These are phyloP conservation scores for Sodiomyces alkalinus DNA, from an alignment of 2,329 filamentous ascomycete genomes.

Conservation along the genomic window DNA sequence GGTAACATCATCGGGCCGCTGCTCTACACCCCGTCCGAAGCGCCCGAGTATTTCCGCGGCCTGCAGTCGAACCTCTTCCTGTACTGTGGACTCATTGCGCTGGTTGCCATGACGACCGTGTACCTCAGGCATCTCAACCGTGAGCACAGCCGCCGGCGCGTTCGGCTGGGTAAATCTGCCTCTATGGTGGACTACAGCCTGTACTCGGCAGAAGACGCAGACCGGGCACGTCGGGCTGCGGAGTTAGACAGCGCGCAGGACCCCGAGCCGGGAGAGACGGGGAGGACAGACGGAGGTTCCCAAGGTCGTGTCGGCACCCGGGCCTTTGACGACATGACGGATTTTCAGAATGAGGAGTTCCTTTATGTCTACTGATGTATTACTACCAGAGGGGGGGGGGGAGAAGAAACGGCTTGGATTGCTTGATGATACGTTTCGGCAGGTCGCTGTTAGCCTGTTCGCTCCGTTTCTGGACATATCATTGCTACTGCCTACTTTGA, in stretches of 20 bases:
- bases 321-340: constrained; percentile 43
- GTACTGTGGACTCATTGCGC: constrained; percentile 38
- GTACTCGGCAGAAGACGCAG: constrained; percentile 27
- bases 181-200: constrained; percentile 45
- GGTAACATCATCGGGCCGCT: constrained; percentile 52
- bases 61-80: constrained; percentile 43
- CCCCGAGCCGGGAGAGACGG: constrained; percentile 13
- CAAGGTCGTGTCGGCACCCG: constrained; percentile 20
- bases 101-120: constrained; percentile 21
- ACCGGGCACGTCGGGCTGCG: constrained; percentile 16
- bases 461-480: no score
- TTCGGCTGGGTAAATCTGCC: constrained; percentile 21
- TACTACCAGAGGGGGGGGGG: no score
- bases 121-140: constrained; percentile 33
- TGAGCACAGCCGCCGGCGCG: constrained; percentile 21
- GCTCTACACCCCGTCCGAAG: constrained; percentile 43
- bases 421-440: no score
- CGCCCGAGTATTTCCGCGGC: constrained; percentile 40
- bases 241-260: constrained; percentile 5
- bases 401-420: no score
- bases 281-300: no score
- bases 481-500: no score
- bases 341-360: constrained; percentile 48
- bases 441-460: no score
- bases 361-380: constrained; percentile 32